phyloP scores from a whole-genome alignment of 1,284 basidiomycete species.

The Vanrija pseudolonga region DNA sequence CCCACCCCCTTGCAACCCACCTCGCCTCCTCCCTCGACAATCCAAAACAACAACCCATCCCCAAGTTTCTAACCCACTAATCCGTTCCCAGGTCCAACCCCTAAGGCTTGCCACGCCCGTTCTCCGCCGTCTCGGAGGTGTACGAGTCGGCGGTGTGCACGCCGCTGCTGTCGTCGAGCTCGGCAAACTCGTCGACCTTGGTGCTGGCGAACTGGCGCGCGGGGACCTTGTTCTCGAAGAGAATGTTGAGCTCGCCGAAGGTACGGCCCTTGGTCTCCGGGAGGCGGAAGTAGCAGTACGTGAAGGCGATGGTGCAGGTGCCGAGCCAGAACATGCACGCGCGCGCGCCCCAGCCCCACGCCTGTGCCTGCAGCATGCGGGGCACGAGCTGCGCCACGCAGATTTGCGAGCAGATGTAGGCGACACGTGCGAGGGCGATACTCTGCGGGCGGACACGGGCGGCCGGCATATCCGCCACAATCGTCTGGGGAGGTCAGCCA shows the following conservation, averaged over 20 bases:
- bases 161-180: background rate
- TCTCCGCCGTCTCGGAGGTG: too few species aligned
- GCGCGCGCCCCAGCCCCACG: conserved; percentile 51
- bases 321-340: conserved; percentile 36
- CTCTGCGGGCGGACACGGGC: conserved; percentile 46
- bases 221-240: conserved; percentile 37
- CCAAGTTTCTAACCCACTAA: too few species aligned
- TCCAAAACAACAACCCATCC: too few species aligned
- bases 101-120: too few species aligned
- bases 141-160: too few species aligned
- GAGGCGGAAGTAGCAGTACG: background rate
- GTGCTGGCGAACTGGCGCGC: conserved; percentile 26
- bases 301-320: too few species aligned
- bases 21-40: too few species aligned
- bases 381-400: conserved; percentile 41
- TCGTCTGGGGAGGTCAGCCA: conserved; percentile 1
- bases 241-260: conserved; percentile 40
- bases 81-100: too few species aligned
- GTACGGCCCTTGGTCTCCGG: conserved; percentile 6
- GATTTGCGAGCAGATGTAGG: conserved; percentile 48
- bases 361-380: conserved; percentile 44
- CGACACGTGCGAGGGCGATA: conserved; percentile 50
- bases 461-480: conserved; percentile 17
- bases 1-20: too few species aligned
- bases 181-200: conserved; percentile 10